These are phyloP conservation scores for Ophiocordyceps camponoti-rufipedis DNA, from an alignment of 2,329 filamentous ascomycete species.

Conservation along the genomic window DNA sequence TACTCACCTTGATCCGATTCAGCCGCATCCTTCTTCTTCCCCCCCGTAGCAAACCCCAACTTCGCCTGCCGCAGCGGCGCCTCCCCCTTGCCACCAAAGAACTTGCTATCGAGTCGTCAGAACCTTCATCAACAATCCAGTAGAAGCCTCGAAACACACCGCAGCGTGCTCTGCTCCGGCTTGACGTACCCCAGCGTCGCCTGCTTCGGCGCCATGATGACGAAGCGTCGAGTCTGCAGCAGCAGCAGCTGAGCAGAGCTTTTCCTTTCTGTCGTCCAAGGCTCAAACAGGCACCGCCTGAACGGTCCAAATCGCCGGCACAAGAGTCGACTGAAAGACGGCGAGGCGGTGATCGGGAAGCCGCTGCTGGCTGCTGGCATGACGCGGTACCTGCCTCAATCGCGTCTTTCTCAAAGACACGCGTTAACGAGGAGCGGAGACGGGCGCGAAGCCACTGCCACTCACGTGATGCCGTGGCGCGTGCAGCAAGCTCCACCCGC, in stretches of 20 bases:
- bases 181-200: conserved; percentile 79
- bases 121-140: neutral
- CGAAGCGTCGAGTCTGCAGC: neutral
- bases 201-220: conserved; percentile 42
- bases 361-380: neutral
- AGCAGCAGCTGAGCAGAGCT: neutral
- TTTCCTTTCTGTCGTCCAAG: neutral
- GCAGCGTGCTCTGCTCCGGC: conserved; percentile 52
- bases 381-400: neutral
- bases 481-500: too few species aligned
- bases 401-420: neutral
- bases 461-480: neutral
- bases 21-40: conserved; percentile 15
- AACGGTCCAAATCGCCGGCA: neutral
- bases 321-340: neutral
- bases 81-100: conserved; percentile 48
- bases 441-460: neutral
- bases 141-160: conserved; percentile 31
- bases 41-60: conserved; percentile 52
- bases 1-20: neutral
- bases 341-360: neutral
- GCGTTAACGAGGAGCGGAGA: neutral
- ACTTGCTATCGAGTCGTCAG: conserved; percentile 42
- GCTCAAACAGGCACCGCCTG: neutral
- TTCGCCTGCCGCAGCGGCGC: conserved; percentile 57